A percentile compares a stretch with the other conserved stretches of the same genome.
Evolutionary conservation across 2,329 filamentous ascomycete species (phyloP).

Genomic region (Domatiomyces globalis): DNA sequence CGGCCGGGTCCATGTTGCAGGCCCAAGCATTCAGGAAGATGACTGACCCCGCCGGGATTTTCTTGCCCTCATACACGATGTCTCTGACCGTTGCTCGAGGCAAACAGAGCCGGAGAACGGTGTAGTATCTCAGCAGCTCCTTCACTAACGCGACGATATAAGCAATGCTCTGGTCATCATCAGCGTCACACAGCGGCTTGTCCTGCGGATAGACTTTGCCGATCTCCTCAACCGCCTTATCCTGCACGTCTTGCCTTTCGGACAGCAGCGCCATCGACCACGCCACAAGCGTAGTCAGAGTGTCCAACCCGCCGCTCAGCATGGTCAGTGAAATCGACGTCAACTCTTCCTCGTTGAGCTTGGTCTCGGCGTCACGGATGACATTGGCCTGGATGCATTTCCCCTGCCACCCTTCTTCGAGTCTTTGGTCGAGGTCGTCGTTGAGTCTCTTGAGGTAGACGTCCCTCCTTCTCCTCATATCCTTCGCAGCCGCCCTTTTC

Average conservation of each 20-base stretch:
- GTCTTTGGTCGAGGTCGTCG: constrained; percentile 43
- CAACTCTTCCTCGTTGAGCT: constrained; percentile 47
- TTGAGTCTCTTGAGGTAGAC: constrained; percentile 46
- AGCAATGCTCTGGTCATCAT: constrained; percentile 49
- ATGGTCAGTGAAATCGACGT: constrained; percentile 54
- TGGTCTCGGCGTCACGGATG: constrained; percentile 49
- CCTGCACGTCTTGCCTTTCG: constrained; percentile 47
- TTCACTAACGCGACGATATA: constrained; percentile 51
- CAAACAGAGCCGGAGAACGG: constrained; percentile 48
- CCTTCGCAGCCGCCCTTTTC: constrained; percentile 42
- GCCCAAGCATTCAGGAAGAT: constrained; percentile 55
- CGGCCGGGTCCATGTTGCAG: constrained; percentile 49
- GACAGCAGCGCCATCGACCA: constrained; percentile 51
- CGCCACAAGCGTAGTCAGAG: constrained; percentile 50
- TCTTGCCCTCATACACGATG: constrained; percentile 41
- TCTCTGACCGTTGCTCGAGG: constrained; percentile 49
- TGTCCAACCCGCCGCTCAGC: constrained; percentile 53
- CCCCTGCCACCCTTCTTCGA: constrained; percentile 45
- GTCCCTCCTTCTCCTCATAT: constrained; percentile 47
- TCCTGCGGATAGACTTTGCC: constrained; percentile 37
- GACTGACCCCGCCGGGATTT: constrained; percentile 49
- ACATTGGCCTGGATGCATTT: constrained; percentile 56
- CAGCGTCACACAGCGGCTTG: constrained; percentile 40
- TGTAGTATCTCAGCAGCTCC: constrained; percentile 50
- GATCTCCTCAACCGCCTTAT: constrained; percentile 45